phyloP scores from a whole-genome alignment of 2,329 filamentous ascomycete genomes.

The Botryotinia globosa region DNA sequence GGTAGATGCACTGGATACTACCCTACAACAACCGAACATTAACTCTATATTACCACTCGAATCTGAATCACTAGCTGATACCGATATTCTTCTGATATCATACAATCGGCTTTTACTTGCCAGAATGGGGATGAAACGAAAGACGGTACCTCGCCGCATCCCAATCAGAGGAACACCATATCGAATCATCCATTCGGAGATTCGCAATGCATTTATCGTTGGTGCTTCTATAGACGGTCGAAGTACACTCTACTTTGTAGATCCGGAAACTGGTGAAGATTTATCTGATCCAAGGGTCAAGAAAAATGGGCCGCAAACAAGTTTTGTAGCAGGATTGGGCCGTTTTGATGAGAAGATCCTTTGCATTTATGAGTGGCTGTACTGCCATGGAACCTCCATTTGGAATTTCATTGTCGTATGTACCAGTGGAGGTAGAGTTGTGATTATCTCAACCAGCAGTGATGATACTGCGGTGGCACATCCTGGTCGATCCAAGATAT shows the following conservation, averaged over 20 bases:
- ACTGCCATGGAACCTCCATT: constrained; percentile 52
- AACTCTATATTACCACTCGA: constrained; percentile 48
- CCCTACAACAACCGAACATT: constrained; percentile 47
- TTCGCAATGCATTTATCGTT: constrained; percentile 53
- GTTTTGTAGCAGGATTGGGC: constrained; percentile 56
- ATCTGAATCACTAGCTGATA: constrained; percentile 33
- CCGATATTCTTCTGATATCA: constrained; percentile 48
- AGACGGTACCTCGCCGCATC: constrained; percentile 51
- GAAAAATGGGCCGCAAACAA: constrained; percentile 42
- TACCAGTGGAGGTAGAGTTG: constrained; percentile 52
- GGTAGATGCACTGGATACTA: constrained; percentile 49
- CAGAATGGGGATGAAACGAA: constrained; percentile 47
- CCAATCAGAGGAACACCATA: constrained; percentile 41
- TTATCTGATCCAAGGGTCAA: constrained; percentile 44
- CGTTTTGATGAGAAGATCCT: constrained; percentile 57
- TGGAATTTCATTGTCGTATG: constrained; percentile 64
- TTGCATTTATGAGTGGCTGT: constrained; percentile 62
- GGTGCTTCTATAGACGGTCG: constrained; percentile 45
- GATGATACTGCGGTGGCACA: not conserved
- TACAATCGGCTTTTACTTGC: constrained; percentile 52
- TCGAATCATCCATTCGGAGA: constrained; percentile 53
- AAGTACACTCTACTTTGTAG: constrained; percentile 55
- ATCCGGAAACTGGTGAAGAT: constrained; percentile 52
- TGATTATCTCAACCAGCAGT: constrained; percentile 51
- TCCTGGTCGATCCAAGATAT: constrained; percentile 39